These are phyloP conservation scores for Echria macrotheca DNA, from an alignment of 495 filamentous ascomycete species.

Conservation along the genomic window DNA sequence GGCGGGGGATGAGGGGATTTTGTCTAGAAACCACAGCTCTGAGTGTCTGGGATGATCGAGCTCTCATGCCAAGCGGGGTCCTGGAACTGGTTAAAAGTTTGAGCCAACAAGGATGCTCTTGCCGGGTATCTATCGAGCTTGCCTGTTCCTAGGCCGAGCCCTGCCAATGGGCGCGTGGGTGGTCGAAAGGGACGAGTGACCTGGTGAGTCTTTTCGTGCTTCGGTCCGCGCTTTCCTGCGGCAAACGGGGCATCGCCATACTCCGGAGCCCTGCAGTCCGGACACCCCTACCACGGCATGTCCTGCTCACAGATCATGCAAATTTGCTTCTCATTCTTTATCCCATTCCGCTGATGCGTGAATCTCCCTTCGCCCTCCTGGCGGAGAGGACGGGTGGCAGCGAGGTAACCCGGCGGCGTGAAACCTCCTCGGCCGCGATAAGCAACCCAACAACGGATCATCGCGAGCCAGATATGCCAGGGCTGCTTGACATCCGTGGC, in stretches of 20 bases:
- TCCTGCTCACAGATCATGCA: neutral
- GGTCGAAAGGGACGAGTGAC: neutral
- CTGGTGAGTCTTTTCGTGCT: slow-evolving; percentile 4
- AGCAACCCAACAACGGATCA: no score
- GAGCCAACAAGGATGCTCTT: slow-evolving; percentile 7
- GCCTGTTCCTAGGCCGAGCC: neutral
- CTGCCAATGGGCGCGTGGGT: slow-evolving; percentile 2
- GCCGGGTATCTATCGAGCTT: slow-evolving; percentile 4
- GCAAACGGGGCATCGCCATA: neutral
- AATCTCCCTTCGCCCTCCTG: neutral
- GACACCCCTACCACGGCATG: neutral
- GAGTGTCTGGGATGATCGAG: slow-evolving; percentile 6
- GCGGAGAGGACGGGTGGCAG: no score
- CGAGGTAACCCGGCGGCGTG: no score
- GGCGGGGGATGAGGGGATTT: slow-evolving; percentile 17
- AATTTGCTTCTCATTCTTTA: neutral
- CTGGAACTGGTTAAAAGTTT: slow-evolving; percentile 2
- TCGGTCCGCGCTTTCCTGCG: slow-evolving; percentile 13
- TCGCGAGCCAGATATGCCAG: no score
- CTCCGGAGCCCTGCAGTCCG: slow-evolving; percentile 1
- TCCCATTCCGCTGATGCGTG: neutral
- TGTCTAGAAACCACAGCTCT: slow-evolving; percentile 2
- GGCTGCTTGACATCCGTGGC: no score
- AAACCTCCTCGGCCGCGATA: no score
- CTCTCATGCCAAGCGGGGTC: slow-evolving; percentile 14